Evolutionary conservation across 805 yeast genomes (phyloP).

Genomic region (Ogataea wickerhamii): DNA sequence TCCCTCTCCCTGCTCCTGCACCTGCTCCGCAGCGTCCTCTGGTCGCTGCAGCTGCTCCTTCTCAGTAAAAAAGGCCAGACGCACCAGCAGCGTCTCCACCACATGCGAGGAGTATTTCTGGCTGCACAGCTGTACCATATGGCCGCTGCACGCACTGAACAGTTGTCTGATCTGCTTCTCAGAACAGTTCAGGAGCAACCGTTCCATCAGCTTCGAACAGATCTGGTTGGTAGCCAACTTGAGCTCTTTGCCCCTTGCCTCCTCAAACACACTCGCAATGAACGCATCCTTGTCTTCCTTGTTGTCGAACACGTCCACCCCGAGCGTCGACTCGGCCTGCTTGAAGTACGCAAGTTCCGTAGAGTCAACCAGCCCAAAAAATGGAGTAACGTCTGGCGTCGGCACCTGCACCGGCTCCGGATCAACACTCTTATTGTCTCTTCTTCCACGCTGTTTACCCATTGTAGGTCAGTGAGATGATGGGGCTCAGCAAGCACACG

Average conservation of each 20-base stretch:
- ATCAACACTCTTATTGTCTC: constrained; percentile 14
- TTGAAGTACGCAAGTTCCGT: constrained; percentile 88
- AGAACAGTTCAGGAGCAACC: constrained; percentile 66
- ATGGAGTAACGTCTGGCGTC: constrained; percentile 35
- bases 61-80: constrained; percentile 72
- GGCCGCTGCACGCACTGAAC: constrained; percentile 66
- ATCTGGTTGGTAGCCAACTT: constrained; percentile 92
- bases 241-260: constrained; percentile 82
- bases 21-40: too few relatives aligned
- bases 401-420: constrained; percentile 4
- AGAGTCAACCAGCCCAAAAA: constrained; percentile 84
- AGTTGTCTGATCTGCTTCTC: constrained; percentile 63
- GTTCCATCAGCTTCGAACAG: constrained; percentile 88
- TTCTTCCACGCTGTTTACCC: constrained; percentile 36
- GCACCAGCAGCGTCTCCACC: constrained; percentile 75
- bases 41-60: constrained; percentile 51
- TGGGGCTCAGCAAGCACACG: too few relatives aligned
- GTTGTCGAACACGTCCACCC: constrained; percentile 71
- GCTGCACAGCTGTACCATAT: constrained; percentile 68
- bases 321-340: constrained; percentile 83
- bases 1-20: constrained; percentile 22
- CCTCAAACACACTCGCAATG: constrained; percentile 75
- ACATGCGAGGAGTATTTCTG: constrained; percentile 96
- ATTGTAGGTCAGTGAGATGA: too few relatives aligned
- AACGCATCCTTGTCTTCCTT: constrained; percentile 73